Percentiles rank a stretch among this genome's conserved stretches.
phyloP scores from a whole-genome alignment of 192 early-diverging fungal species.

The Spizellomyces sp. region DNA sequence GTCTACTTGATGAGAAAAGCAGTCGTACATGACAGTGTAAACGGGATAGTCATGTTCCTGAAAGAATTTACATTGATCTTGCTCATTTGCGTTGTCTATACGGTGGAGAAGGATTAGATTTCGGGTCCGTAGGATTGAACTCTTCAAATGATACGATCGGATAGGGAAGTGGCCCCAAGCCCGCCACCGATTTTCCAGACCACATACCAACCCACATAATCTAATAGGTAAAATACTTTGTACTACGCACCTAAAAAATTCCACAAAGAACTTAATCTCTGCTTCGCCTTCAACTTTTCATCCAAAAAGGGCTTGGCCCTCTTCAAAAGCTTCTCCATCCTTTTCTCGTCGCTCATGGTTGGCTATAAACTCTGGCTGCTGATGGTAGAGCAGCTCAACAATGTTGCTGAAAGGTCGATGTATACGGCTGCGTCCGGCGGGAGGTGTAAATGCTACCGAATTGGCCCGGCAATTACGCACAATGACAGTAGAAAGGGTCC shows the following conservation, averaged over 20 bases:
- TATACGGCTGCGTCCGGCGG: too few species aligned
- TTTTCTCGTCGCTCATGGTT: constrained; percentile 53
- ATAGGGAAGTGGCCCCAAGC: too few species aligned
- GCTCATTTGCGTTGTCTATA: constrained; percentile 64
- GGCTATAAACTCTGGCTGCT: background rate
- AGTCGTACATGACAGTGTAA: constrained; percentile 69
- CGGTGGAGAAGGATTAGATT: background rate
- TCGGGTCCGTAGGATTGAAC: too few species aligned
- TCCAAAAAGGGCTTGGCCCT: constrained; percentile 78
- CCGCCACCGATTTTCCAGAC: background rate
- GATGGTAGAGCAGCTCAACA: too few species aligned
- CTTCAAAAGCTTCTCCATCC: constrained; percentile 69
- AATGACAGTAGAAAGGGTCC: too few species aligned
- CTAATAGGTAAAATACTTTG: constrained; percentile 7
- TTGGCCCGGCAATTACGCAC: too few species aligned
- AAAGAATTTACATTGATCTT: constrained; percentile 77
- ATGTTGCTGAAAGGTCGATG: too few species aligned
- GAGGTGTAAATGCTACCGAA: too few species aligned
- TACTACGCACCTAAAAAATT: constrained; percentile 67
- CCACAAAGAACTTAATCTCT: constrained; percentile 65
- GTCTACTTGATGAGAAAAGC: constrained; percentile 68
- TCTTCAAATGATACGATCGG: too few species aligned
- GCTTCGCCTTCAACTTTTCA: constrained; percentile 74
- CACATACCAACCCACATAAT: constrained; percentile 10
- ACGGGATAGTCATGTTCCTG: constrained; percentile 73